Base-by-base conservation (phyloP, 2,329 filamentous ascomycete species). In the Aureobasidium subglaciale region DNA sequence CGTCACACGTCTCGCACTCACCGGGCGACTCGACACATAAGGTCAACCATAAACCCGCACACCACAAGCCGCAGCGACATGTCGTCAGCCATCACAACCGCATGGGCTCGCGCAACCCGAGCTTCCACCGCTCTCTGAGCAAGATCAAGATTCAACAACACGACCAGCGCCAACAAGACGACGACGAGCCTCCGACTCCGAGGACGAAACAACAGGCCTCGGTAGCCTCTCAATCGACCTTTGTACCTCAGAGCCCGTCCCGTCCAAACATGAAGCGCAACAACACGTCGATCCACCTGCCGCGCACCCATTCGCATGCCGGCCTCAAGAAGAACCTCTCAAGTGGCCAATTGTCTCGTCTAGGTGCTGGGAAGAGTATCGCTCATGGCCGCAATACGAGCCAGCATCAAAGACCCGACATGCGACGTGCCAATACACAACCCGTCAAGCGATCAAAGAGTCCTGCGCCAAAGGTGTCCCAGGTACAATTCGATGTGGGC, bases 41-140 rank as follows among this genome's bases (percentile, higher is more conserved):
- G n/a, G 38, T 7, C 6, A 25, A 54, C 15, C 50, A 35, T 29
- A 48, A 35, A 45, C 6, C 41, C 13, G 45, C 50, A 56, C 65
- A 65, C 58, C 64, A 66, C 62, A 71, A 72, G 58, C 63, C 63
- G 48, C 65, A 64, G 62, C 68, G 68, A 61, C 70, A 73, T 64
- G 68, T 73, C 59, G 71, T 72, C 38, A 70, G 58, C 29, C 58
- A 59, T 40, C 64, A 67, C 46, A 58, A 61, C 56, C 70, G 71
- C 63, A 63, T 73, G 57, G 63, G 60, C 58, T 67, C 66, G 60
- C 61, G 71, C 56, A 73, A 73, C 56, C 59, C 64, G 11, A 73
- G 71, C 27, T 63, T 66, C 54, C 70, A 71, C 59, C 73, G 73
- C 64, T 71, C 72, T 58, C 67, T 73, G 52, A 70, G 68, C 66